A percentile compares a stretch with the other conserved stretches of the same genome.
These are phyloP conservation scores for Kurtzmaniella quercitrusa DNA, from an alignment of 1,139 yeast genomes.

Conservation along the genomic window DNA sequence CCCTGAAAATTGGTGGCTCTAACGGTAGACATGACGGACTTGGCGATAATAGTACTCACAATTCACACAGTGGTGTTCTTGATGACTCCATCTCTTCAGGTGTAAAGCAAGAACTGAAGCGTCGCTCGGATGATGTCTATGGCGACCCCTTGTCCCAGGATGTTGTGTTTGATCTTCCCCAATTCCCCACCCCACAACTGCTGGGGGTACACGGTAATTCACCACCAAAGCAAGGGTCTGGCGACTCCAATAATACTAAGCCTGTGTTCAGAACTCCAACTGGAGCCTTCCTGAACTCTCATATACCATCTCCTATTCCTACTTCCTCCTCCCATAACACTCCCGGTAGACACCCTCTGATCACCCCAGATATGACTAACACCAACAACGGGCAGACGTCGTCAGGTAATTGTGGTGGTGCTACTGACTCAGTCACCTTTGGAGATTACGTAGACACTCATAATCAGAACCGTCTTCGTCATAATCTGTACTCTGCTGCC, in stretches of 20 bases:
- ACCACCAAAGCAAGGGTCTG: neutral
- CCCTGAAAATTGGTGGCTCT: neutral
- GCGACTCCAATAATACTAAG: neutral
- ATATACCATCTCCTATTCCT: conserved; percentile 22
- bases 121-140: neutral
- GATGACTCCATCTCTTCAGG: neutral
- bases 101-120: neutral
- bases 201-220: neutral
- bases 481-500: conserved; percentile 81
- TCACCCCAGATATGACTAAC: neutral
- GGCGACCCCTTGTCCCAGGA: neutral
- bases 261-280: neutral
- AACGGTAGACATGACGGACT: no score
- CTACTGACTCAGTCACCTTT: neutral
- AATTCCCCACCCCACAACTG: conserved; percentile 1
- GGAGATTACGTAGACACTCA: neutral
- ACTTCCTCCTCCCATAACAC: conserved; percentile 21
- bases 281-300: conserved; percentile 1
- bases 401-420: neutral
- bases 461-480: conserved; percentile 31
- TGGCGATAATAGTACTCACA: no score
- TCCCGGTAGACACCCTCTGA: conserved; percentile 10
- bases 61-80: neutral
- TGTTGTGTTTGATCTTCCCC: neutral
- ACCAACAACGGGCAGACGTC: neutral